These are phyloP conservation scores for Fusarium sp. DNA, from an alignment of 2,329 filamentous ascomycete species.

Conservation along the genomic window DNA sequence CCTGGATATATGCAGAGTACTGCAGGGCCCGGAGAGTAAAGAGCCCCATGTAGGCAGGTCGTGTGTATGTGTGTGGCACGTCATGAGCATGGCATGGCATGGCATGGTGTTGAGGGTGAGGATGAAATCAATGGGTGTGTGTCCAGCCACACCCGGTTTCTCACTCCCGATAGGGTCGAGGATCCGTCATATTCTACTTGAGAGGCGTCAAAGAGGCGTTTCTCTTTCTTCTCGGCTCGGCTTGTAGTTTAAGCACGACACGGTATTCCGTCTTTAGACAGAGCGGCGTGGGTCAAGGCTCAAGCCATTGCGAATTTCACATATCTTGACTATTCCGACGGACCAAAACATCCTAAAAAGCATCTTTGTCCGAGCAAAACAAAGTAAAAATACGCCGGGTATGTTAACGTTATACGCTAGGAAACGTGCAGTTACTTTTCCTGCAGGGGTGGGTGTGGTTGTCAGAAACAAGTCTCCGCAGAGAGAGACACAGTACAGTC, in stretches of 20 bases:
- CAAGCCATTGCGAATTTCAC: conserved; percentile 21
- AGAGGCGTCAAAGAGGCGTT: conserved; percentile 31
- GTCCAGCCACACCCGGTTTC: conserved; percentile 24
- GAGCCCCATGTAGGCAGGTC: conserved; percentile 15
- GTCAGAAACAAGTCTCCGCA: conserved; percentile 3
- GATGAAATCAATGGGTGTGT: neutral
- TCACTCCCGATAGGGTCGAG: conserved; percentile 18
- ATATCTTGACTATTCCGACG: conserved; percentile 11
- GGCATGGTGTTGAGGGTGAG: conserved; percentile 6
- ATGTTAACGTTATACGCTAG: conserved; percentile 20
- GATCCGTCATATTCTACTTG: conserved; percentile 26
- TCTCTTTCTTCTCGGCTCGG: conserved; percentile 1
- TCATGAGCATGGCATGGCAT: conserved; percentile 29
- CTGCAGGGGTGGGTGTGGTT: conserved; percentile 28
- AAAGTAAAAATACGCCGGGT: conserved; percentile 7
- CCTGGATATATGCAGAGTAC: conserved; percentile 36
- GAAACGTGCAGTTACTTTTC: conserved; percentile 2
- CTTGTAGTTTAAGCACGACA: neutral
- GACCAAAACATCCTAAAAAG: conserved; percentile 5
- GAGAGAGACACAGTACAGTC: neutral
- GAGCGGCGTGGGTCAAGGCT: conserved; percentile 26
- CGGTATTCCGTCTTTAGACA: neutral
- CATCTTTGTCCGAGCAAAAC: conserved; percentile 11
- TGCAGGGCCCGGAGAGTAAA: conserved; percentile 23
- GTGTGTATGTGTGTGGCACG: conserved; percentile 26